A percentile compares a stretch with the other conserved stretches of the same genome.
These are phyloP conservation scores for Thelonectria olida DNA, from an alignment of 2,329 filamentous ascomycete genomes.

Conservation along the genomic window DNA sequence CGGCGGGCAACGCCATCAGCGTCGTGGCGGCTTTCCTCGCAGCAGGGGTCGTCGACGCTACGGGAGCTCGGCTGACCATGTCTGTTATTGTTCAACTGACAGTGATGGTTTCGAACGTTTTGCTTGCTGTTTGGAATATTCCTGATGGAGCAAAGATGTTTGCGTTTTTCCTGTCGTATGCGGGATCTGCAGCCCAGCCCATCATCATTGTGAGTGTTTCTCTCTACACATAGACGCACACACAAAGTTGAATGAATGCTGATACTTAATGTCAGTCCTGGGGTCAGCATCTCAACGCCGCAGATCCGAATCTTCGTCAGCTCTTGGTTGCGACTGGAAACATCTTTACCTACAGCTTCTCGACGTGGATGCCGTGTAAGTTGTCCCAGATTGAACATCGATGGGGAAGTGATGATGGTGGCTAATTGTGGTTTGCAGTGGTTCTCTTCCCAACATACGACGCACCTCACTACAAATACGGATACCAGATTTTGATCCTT, in stretches of 20 bases:
- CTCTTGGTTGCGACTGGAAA: constrained; percentile 17
- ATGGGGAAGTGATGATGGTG: too few relatives aligned
- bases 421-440: not conserved
- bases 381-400: not conserved
- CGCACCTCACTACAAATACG: constrained; percentile 46
- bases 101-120: constrained; percentile 7
- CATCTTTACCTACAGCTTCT: constrained; percentile 14
- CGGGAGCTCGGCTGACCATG: constrained; percentile 2
- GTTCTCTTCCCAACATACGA: constrained; percentile 46
- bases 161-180: constrained; percentile 15
- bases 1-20: constrained; percentile 10
- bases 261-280: not conserved
- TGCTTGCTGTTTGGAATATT: constrained; percentile 8
- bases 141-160: constrained; percentile 4
- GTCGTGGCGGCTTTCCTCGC: constrained; percentile 4
- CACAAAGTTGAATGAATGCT: too few relatives aligned
- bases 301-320: constrained; percentile 8
- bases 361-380: constrained; percentile 10
- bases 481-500: constrained; percentile 45
- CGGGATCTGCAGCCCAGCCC: constrained; percentile 5
- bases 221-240: too few relatives aligned
- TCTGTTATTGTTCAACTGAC: constrained; percentile 2
- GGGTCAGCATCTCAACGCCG: constrained; percentile 11
- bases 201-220: constrained; percentile 14
- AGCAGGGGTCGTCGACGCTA: constrained; percentile 8